These are phyloP conservation scores for Sugiyamaella japonica DNA, from an alignment of 1,139 yeast genomes.

Conservation along the genomic window DNA sequence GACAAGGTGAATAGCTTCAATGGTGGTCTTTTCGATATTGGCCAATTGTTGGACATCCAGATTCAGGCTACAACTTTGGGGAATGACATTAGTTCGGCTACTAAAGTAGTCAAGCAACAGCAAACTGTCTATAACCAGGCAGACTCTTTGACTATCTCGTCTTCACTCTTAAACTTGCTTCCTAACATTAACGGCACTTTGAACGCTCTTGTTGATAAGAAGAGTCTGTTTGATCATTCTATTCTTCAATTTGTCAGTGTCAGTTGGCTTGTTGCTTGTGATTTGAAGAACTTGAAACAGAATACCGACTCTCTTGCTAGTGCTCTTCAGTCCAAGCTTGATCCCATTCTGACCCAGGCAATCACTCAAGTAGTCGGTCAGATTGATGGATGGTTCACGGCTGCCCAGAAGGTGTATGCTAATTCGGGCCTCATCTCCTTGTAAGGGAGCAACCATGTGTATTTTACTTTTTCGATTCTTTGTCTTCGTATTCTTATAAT, in stretches of 20 bases:
- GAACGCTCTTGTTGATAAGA: conserved; percentile 23
- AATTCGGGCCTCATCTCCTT: conserved; percentile 8
- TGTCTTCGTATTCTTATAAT: background rate
- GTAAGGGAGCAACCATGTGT: background rate
- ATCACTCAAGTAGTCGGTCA: conserved; percentile 20
- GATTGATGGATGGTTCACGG: conserved; percentile 27
- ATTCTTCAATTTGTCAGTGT: conserved; percentile 25
- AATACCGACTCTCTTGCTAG: conserved; percentile 21
- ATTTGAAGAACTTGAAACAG: conserved; percentile 20
- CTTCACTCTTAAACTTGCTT: conserved; percentile 20
- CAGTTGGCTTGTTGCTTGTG: conserved; percentile 24
- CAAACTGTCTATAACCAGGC: conserved; percentile 17
- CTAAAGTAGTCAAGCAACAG: conserved; percentile 13
- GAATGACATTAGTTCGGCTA: conserved; percentile 19
- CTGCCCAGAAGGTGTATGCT: conserved; percentile 18
- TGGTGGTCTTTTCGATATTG: conserved; percentile 22
- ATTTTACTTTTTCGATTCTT: background rate
- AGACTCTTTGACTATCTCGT: conserved; percentile 21
- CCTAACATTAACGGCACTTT: conserved; percentile 25
- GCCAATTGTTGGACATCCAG: conserved; percentile 24
- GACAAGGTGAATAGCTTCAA: conserved; percentile 9
- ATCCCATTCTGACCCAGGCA: conserved; percentile 17
- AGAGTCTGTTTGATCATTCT: conserved; percentile 26
- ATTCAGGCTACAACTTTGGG: conserved; percentile 16
- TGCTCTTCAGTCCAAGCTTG: conserved; percentile 21